Conservation (phyloP, 1,139 yeast genomes). For the Pneumocystis canis region DNA sequence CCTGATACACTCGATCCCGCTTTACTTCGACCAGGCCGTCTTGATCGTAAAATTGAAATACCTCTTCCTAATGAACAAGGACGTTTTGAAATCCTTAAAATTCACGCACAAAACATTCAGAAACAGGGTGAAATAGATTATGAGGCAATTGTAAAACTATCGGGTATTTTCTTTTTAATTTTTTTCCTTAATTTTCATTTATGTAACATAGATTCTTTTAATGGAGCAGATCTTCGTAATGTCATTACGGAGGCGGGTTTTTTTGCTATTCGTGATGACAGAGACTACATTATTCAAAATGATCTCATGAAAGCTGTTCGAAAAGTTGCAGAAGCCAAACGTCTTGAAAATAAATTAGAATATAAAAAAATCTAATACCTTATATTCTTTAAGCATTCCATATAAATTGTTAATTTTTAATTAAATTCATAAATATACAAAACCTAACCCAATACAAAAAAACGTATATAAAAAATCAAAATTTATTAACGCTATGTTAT, state of each 20-base stretch:
- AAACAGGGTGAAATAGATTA: constrained; percentile 94
- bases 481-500: too few species aligned
- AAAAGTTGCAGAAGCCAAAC: constrained; percentile 93
- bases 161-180: neutral
- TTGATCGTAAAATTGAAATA: constrained; percentile 93
- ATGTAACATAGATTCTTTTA: constrained; percentile 59
- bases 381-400: neutral
- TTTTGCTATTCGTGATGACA: constrained; percentile 93
- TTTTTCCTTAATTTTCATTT: constrained; percentile 10
- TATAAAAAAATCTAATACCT: constrained; percentile 31
- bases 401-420: neutral
- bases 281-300: constrained; percentile 84
- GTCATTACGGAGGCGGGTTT: constrained; percentile 98
- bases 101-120: constrained; percentile 72
- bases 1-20: constrained; percentile 99
- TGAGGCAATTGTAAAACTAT: constrained; percentile 91
- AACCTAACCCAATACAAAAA: neutral
- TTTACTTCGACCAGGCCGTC: constrained; percentile 90
- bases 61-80: constrained; percentile 96
- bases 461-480: neutral
- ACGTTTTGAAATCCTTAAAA: constrained; percentile 83
- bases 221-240: constrained; percentile 97
- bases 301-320: constrained; percentile 96
- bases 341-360: constrained; percentile 89
- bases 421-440: too few species aligned